Conservation (phyloP, 768 basidiomycete genomes). For the Suillus decipiens region DNA sequence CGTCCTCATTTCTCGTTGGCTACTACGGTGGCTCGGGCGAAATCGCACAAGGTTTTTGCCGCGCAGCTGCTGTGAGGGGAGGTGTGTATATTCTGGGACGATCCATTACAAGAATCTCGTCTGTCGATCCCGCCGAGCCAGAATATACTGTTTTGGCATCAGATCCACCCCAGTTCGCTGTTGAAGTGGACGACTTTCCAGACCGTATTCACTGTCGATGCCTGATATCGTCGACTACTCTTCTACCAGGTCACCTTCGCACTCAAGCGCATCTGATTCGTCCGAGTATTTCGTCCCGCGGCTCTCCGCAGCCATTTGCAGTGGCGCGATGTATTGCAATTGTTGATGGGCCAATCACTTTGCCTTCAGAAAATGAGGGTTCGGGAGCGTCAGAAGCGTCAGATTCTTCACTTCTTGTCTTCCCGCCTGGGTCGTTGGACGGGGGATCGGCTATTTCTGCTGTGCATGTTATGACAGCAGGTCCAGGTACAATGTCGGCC, state of each 20-base stretch:
- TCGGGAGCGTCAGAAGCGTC: conserved; percentile 23
- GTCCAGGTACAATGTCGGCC: conserved; percentile 72
- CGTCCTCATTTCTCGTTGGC: conserved; percentile 87
- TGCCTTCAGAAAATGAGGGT: conserved; percentile 28
- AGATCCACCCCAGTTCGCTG: conserved; percentile 33
- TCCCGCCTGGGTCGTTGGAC: conserved; percentile 65
- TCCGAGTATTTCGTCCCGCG: conserved; percentile 6
- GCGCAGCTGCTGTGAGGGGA: conserved; percentile 81
- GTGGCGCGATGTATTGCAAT: conserved; percentile 55
- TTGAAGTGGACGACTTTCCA: conserved; percentile 61
- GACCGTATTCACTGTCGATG: conserved; percentile 57
- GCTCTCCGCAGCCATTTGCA: conserved; percentile 14
- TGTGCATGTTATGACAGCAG: conserved; percentile 66
- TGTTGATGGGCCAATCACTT: conserved; percentile 41
- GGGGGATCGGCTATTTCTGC: conserved; percentile 48
- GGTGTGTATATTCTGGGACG: conserved; percentile 73
- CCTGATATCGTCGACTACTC: conserved; percentile 50
- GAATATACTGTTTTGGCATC: conserved; percentile 14
- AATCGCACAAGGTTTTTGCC: conserved; percentile 88
- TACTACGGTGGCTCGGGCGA: conserved; percentile 95
- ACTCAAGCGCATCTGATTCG: conserved; percentile 22
- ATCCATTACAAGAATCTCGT: conserved; percentile 32
- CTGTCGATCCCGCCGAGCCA: conserved; percentile 27
- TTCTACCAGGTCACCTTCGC: conserved; percentile 33
- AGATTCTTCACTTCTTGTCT: conserved; percentile 73